phyloP scores from a whole-genome alignment of 1,139 yeast species.

The Candida albicans region DNA sequence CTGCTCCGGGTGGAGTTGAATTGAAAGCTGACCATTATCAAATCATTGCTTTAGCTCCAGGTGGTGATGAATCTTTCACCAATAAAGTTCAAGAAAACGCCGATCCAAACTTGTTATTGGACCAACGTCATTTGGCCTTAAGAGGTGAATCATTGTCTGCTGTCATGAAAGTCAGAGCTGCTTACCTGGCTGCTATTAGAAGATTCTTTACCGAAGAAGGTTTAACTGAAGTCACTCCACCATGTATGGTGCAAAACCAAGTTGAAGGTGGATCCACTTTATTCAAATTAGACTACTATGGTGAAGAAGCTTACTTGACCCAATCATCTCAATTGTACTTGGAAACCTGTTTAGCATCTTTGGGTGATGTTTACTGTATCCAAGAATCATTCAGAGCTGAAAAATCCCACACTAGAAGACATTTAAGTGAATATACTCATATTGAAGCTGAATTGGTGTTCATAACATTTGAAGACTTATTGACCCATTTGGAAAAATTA shows the following conservation, averaged over 20 bases:
- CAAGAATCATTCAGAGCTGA: conserved; percentile 99
- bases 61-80: conserved; percentile 93
- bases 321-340: conserved; percentile 96
- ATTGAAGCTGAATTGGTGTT: conserved; percentile 93
- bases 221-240: conserved; percentile 91
- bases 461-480: conserved; percentile 80
- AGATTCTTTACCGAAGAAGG: conserved; percentile 74
- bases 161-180: conserved; percentile 95
- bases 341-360: conserved; percentile 93
- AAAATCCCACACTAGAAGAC: conserved; percentile 98
- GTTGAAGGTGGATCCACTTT: conserved; percentile 99
- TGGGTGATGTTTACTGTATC: conserved; percentile 95
- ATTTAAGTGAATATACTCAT: conserved; percentile 94
- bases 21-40: conserved; percentile 86
- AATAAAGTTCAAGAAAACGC: conserved; percentile 93
- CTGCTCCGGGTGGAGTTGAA: conserved; percentile 98
- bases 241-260: conserved; percentile 99
- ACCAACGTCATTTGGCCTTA: conserved; percentile 90
- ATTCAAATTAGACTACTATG: conserved; percentile 91
- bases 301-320: conserved; percentile 94
- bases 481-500: conserved; percentile 79
- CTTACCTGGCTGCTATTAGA: conserved; percentile 71
- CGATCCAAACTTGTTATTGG: conserved; percentile 88
- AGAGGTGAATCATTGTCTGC: conserved; percentile 94
- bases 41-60: conserved; percentile 89